Evolutionary conservation across 805 yeast species (phyloP), one percentile per base, ranked within the genome.

Genomic region (Kodamaea sagamina): DNA sequence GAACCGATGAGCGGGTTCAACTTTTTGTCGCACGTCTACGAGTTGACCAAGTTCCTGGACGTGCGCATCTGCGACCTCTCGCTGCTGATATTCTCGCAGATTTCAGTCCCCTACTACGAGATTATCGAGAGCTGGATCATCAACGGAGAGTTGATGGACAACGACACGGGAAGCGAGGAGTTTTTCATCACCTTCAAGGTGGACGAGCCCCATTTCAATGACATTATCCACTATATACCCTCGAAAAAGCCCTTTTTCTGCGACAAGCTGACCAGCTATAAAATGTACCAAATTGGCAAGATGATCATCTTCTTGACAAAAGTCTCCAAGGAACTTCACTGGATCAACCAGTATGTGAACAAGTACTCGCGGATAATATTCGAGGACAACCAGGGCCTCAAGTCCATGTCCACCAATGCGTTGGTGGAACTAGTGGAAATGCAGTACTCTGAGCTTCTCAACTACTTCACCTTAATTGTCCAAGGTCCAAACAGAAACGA

Each of bases 271-370:
- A 53, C 71, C 2, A 74, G 81, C 3, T 53, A 62, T 17, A 68
- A 74, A 44, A 72, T 82, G 4, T 79, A 68, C 50, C 81, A 83
- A 39, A 79, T 85, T 13, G 99, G 99, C 0, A 81, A 84, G 48
- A 77, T 86, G 5, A 65, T 83, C 4, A 71, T 78, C 7, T 90
- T 83, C 56, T 63, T 90, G 36, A 77, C 79, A 27, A 68, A 68
- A 19, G 74, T 75, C 34, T 88, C 96, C 61, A 75, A 77, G 25
- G 93, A 87, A 51, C 63, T 79, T 19, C 72, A 72, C 29, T 88
- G 93, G 90, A 61, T 75, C 6, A 76, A 74, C 50, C 62, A 66
- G 4, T 72, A 70, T 52, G 62, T 72, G 6, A 43, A 44, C 28
- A 62, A 66, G 42, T 69, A 67, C 46, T 55, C 67, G 13, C 47